Base-by-base conservation (phyloP, 371 early-diverging fungal genomes). In the Nematocida sp. region DNA sequence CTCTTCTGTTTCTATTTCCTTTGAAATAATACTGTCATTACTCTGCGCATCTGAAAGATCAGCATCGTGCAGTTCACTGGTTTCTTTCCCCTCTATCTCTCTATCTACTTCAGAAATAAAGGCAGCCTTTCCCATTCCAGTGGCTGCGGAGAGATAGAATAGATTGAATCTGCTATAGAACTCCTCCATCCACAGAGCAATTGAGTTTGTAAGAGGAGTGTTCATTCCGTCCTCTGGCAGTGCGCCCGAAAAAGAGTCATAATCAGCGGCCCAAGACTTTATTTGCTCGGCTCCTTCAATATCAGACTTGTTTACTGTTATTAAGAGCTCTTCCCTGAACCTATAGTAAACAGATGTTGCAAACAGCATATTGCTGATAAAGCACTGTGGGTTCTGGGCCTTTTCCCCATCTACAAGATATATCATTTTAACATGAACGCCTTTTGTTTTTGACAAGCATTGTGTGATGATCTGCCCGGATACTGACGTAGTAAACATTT, bases 311-410 rank as follows among this genome's bases (percentile, higher is more conserved):
- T 96, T 97, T 88, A 97, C 95, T 3, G 93, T 93, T 58, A 96
- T 86, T 45, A 96, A 89, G 71, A 96, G 93, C 4, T 95, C 95
- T 45, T 95, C 87, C 83, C 93, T 95, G 27, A 84, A 87, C 45
- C 82, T 78, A 57, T 69, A 83, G 60, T 78, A 66, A 11, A 88
- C 47, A 7, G 89, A 91, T 87, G 95, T 94, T 11, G 97, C 97
- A 87, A 96, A 98, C 64, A 98, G 89, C 98, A 99, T 97, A 88
- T 99, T 98, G 82, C 93, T 92, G 94, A 99, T 96, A 86, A 98
- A 99, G 0, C 97, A 95, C 40, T 93, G 93, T 7, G 95, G 96
- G 66, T 90, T 89, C 33, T 93, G 90, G 1, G 94, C 93, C 46
- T 94, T 90, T 4, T 94, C 94, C 50, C 95, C 94, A 86, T 99